Base-by-base conservation (phyloP, 2,329 filamentous ascomycete genomes). In the Hymenoscyphus occultus region DNA sequence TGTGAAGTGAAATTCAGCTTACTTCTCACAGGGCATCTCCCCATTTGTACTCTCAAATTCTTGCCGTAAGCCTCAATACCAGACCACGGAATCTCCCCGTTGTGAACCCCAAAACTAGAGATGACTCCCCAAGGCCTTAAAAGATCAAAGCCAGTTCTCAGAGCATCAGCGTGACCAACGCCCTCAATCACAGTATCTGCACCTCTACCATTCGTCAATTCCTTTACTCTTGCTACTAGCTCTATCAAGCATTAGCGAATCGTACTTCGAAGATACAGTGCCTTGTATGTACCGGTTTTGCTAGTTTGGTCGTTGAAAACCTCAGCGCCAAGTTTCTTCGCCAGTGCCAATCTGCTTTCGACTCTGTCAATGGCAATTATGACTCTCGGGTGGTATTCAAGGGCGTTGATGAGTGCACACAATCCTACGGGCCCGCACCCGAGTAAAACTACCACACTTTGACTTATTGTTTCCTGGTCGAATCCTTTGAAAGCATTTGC, bases 351-450 rank as follows among this genome's bases (percentile, higher is more conserved):
- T 64, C 93, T 84, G 66, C 86, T 88, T 2, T 89, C 86, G 7
- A 96, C 86, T 9, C 89, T 88, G 77, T 96, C 92, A 59, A 96
- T 85, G 5, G 91, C 92, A 67, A 96, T 87, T 1, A 96, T 77
- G 73, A 91, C 83, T 75, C 88, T 90, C 0, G 92, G 92, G 69
- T 86, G 85, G 76, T 87, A 89, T 72, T 92, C 87, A n/a, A 90
- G 80, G 5, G 90, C 89, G 65, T 91, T 90, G 67, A 93, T 83
- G 64, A 96, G 80, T 16, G 93, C 92, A 76, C 93, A 97, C 13
- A 97, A 83, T 1, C 92, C 93, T 3, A 97, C 90, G 0, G 90
- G 90, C 0, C 93, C 93, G 74, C 93, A 96, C 5, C 93, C 93
- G 65, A 97, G 85, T 22, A 96, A 80, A 1, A 96, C 90, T 0